Evolutionary conservation across 192 early-diverging fungal genomes (phyloP), one percentile per base, ranked within the genome.

Genomic region (Coemansia sp.): DNA sequence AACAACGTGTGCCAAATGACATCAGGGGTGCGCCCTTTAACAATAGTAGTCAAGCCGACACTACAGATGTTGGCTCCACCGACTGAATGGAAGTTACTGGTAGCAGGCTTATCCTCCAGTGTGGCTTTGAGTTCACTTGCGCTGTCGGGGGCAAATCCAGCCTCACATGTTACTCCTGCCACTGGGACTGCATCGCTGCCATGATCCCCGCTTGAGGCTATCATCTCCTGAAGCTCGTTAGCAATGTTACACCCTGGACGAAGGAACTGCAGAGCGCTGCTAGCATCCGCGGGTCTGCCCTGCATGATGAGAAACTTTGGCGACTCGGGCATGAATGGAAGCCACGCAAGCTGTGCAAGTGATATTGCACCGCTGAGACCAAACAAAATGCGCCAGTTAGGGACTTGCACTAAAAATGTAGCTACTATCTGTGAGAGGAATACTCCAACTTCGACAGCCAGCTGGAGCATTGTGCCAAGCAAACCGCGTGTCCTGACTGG

Each of bases 371-470:
- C 83, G 18, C 86, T 85, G 7, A 93, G 57, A 3, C 77, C 84
- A 71, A 92, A 86, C 35, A 91, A 73, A 16, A 86, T 62, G 24
- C 92, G 83, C 94, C 94, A 95, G 24, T 85, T 64, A 9, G 87
- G 86, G 0, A 87, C 70, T 39, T 50, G 61, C 1, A 77, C 72
- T 21, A 89, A 73, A 26, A 76, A 66, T 0, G 85, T 65, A 18
- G 86, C 91, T 16, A 86, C 68, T 8, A 88, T 35, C 67, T 90
- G 88, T 23, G 90, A 82, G 3, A 89, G 6, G 31, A 95, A 82
- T 39, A 95, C 87, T 3, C 94, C 94, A 23, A 91, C 42, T 24
- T 91, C 90, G 14, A 95, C 86, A 0, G 85, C 72, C 35, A 93
- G 80, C 79, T 93, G 92, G 42, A 88, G 85, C 58, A 89, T 67